Percentiles rank a stretch among this genome's conserved stretches.
These are phyloP conservation scores for Metarhizium brunneum DNA, from an alignment of 2,329 filamentous ascomycete species.

Conservation along the genomic window DNA sequence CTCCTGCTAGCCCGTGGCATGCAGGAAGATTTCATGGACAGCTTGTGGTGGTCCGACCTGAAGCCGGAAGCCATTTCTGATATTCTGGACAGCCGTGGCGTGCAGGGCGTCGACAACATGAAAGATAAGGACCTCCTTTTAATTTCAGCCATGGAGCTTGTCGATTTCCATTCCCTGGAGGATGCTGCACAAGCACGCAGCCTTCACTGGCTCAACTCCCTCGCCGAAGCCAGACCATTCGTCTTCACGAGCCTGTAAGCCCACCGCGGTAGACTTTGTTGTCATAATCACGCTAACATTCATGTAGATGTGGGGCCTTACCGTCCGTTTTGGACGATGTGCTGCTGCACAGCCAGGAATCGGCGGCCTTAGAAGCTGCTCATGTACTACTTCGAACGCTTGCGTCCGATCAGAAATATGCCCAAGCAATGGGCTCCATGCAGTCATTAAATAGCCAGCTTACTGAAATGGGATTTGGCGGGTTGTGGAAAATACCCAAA, in stretches of 20 bases:
- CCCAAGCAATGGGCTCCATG: conserved; percentile 36
- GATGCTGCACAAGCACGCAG: conserved; percentile 51
- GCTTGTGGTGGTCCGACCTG: conserved; percentile 51
- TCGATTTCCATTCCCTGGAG: conserved; percentile 58
- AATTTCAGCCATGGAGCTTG: conserved; percentile 52
- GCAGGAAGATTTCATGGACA: conserved; percentile 52
- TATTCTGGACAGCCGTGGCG: conserved; percentile 14
- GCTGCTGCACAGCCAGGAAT: conserved; percentile 53
- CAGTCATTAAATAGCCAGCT: conserved; percentile 42
- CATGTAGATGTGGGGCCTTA: conserved; percentile 43
- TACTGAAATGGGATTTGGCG: conserved; percentile 52
- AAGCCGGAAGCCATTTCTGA: conserved; percentile 28
- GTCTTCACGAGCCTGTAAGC: conserved; percentile 52
- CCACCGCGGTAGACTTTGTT: too few species aligned
- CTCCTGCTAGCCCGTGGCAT: conserved; percentile 49
- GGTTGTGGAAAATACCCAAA: conserved; percentile 50
- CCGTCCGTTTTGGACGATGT: conserved; percentile 51
- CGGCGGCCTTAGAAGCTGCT: conserved; percentile 48
- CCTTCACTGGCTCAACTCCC: conserved; percentile 48
- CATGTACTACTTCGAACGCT: conserved; percentile 51
- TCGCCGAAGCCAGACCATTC: conserved; percentile 43
- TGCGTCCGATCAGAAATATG: conserved; percentile 43
- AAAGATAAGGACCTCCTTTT: conserved; percentile 54
- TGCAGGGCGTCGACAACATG: conserved; percentile 31
- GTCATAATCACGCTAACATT: conserved; percentile 7